Base-by-base conservation (phyloP, 1,284 basidiomycete genomes). In the Sanguinoderma infundibulare region DNA sequence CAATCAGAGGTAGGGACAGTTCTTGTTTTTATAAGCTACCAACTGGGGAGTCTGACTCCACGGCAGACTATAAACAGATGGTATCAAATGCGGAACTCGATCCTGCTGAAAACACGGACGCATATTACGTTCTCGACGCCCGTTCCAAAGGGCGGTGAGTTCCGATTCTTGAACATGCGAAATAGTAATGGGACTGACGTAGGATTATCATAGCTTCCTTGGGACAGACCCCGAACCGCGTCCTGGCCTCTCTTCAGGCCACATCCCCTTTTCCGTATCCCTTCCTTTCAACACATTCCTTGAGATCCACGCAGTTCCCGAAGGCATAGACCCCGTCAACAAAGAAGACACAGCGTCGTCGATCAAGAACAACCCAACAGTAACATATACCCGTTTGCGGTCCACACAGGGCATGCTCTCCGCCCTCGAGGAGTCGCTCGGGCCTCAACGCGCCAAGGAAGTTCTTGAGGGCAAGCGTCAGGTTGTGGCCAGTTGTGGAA, bases 221-320 rank as follows among this genome's bases (percentile, higher is more conserved):
- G 97, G 96, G 26, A 82, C 81, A 30, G 90, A 90, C 51, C 92
- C 95, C 7, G 98, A 99, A 75, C 98, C 98, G 5, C 87, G 97
- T 20, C 85, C 93, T 1, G 91, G 90, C 8, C 81, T 99, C 53
- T 85, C 93, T 9, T 94, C 93, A 0, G 98, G 98, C 0, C 98
- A 99, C 75, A 97, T 99, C 63, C 97, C 97, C 0, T 78, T 90
- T 74, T 92, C 96, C 0, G 80, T 88, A 67, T 92, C 94, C 0
- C 80, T 98, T 17, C 94, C 97, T 2, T 98, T 98, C 79, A 86
- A 83, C 60, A 67, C 79, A 12, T 92, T 99, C 72, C 82, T 98
- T 59, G 77, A 85, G 67, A 80, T 81, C 55, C 79, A 84, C 61
- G 73, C 74, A 4, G 52, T 66, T 6, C 62, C 64, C 7, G 55